Base-by-base conservation (phyloP, 2,329 filamentous ascomycete genomes). In the Botrytis hyacinthi region DNA sequence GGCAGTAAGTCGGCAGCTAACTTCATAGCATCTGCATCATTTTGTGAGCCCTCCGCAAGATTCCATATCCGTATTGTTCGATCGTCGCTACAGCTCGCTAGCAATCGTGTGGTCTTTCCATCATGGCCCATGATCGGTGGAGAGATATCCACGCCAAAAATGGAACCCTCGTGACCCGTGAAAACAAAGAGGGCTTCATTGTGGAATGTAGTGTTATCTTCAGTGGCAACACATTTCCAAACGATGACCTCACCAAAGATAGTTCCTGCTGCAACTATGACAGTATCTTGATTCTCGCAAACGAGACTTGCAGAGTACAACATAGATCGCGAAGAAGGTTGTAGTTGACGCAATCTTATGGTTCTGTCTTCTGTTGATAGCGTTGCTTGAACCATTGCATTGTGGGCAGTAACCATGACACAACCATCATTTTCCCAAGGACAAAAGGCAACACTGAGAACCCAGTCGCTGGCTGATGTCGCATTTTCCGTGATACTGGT, bases 1-100 rank as follows among this genome's bases (percentile, higher is more conserved):
- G 75, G 57, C 20, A 74, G 18, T 16, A 61, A 29, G n/a, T 59
- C 26, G 16, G 44, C 62, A 63, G 66, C 57, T 32, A 71, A 37
- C n/a, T 40, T 51, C 40, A 57, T 59, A 29, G 44, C 44, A n/a
- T 46, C 54, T 44, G 4, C 37, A 48, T 72, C 70, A 48, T 54
- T 72, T 37, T 68, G 70, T 46, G 29, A 44, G 18, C 22, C 67
- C 10, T 71, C 74, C 8, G 74, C 72, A 12, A 98, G 89, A 79
- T 97, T 90, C 95, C 96, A 98, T 1, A 98, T 83, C 22, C 93
- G 87, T 35, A 99, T 89, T 0, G 94, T 97, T 69, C 96, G 88
- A 82, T 99, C 96, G 80, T 99, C 96, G 79, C 95, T 98, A 81
- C 96, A 99, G 78, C 93, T 98, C 22, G 92, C 93, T 48, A 99